Base-by-base conservation (phyloP, 2,329 filamentous ascomycete species). In the Fusarium ramigenum region DNA sequence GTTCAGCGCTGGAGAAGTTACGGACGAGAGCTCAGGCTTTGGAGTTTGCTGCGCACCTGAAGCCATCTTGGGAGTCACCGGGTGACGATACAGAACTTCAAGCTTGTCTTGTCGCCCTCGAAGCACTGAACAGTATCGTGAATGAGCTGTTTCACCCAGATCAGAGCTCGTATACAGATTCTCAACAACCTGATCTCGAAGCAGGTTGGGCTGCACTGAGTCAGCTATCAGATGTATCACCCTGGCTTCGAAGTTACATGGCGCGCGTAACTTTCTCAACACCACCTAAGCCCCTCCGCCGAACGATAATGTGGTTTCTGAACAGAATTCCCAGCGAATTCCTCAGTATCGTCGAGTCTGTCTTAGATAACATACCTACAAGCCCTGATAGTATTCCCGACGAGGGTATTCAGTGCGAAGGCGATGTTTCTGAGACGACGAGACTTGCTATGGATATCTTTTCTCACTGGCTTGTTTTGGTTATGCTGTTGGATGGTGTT, bases 221-320 rank as follows among this genome's bases (percentile, higher is more conserved):
- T 3, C 56, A 71, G 4, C 46, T 75, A 4, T 63, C 63, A 2
- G 46, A 66, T 30, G 63, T 73, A 6, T 75, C 74, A 1, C 66
- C 74, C 0, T 76, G 74, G 74, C 23, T 76, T 2, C 46, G 69
- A 10, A 69, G 21, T 3, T 76, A 76, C n/a, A 50, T 76, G 32
- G 61, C 72, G 2, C 74, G 74, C 15, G 68, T 76, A 2, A 76
- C 84, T 1, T 79, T 72, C 1, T 73, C 73, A 0, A 60, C 75
- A 2, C 69, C 71, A 2, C 81, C 80, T 2, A 78, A 74, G 7
- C 76, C 82, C 1, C 76, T 82, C 4, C 78, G 83, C 11, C 75
- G 84, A 4, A 80, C 76, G 1, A 79, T 85, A 46, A 83, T 82
- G 74, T 79, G 82, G 5, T 84, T 84, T n/a, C 42, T 85, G 7